phyloP scores from a whole-genome alignment of 495 filamentous ascomycete species.

The Aspergillus nanangensis region DNA sequence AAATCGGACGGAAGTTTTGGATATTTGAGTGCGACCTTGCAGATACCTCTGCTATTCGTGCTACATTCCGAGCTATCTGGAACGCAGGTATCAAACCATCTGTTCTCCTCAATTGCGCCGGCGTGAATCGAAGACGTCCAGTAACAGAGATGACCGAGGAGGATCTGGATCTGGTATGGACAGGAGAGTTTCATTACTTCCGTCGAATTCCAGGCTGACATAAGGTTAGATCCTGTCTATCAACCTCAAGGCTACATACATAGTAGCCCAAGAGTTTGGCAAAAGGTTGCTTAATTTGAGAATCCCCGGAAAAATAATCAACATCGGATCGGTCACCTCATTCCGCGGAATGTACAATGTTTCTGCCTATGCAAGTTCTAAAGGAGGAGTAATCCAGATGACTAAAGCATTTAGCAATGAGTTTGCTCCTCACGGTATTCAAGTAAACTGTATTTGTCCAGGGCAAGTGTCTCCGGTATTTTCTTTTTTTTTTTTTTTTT shows the following conservation, averaged over 20 bases:
- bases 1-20: background rate
- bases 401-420: background rate
- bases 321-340: background rate
- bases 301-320: background rate
- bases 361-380: background rate
- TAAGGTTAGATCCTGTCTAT: background rate
- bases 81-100: background rate
- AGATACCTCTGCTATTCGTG: background rate
- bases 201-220: background rate
- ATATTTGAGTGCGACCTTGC: background rate
- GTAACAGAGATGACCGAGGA: background rate
- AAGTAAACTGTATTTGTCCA: background rate
- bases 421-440: background rate
- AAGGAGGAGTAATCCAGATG: background rate
- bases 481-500: no score
- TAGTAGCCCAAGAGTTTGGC: background rate
- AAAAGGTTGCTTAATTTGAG: background rate
- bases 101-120: background rate
- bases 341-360: background rate
- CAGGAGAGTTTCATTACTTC: background rate
- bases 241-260: background rate
- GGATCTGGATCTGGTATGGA: background rate
- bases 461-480: background rate
- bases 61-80: background rate
- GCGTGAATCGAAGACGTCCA: background rate